A percentile compares a stretch with the other conserved stretches of the same genome.
phyloP scores from a whole-genome alignment of 768 basidiomycete species.

The Phlegmacium glaucopus region DNA sequence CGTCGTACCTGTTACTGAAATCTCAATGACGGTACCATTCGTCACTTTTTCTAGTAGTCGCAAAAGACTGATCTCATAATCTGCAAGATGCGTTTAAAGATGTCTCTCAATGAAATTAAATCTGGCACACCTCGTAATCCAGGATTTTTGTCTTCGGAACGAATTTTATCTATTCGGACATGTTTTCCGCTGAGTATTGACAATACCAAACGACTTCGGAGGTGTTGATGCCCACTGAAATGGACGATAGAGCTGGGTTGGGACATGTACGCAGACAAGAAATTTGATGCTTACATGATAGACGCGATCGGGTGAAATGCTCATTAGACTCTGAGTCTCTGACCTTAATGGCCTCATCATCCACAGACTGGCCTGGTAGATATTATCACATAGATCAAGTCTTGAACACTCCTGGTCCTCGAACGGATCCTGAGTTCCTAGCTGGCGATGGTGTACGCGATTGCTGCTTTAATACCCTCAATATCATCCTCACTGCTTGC shows the following conservation, averaged over 20 bases:
- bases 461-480: conserved; percentile 5
- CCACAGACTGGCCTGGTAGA: conserved; percentile 48
- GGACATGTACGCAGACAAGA: conserved; percentile 33
- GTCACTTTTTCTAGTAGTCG: conserved; percentile 86
- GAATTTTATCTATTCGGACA: conserved; percentile 82
- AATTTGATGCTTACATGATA: conserved; percentile 17
- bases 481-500: conserved; percentile 1
- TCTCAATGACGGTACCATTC: conserved; percentile 93
- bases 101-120: neutral
- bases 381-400: conserved; percentile 87
- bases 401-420: conserved; percentile 81
- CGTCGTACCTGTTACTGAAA: conserved; percentile 84
- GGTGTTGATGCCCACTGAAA: conserved; percentile 78
- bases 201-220: conserved; percentile 84
- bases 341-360: conserved; percentile 17
- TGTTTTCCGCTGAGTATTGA: conserved; percentile 86
- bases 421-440: conserved; percentile 79
- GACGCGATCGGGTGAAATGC: conserved; percentile 12
- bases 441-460: conserved; percentile 73
- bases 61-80: conserved; percentile 90
- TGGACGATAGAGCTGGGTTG: conserved; percentile 40
- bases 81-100: conserved; percentile 34
- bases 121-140: conserved; percentile 73
- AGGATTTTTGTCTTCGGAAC: conserved; percentile 90
- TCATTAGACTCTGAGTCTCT: neutral